phyloP scores from a whole-genome alignment of 768 basidiomycete species.

The Russula earlei region DNA sequence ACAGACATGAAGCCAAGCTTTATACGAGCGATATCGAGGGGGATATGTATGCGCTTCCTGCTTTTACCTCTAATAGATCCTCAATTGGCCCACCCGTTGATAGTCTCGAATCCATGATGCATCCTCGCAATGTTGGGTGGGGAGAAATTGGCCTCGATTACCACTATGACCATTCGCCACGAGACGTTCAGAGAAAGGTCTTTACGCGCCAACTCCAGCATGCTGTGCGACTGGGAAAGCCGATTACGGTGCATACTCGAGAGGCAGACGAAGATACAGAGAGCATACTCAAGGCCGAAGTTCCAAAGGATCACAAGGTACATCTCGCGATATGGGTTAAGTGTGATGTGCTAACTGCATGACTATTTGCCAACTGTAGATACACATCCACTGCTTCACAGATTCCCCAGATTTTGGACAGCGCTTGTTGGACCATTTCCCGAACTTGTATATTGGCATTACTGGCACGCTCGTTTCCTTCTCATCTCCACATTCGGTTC shows the following conservation, averaged over 20 bases:
- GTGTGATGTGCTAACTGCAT: no score
- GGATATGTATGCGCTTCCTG: constrained; percentile 42
- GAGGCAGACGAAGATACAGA: constrained; percentile 82
- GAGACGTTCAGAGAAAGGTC: constrained; percentile 54
- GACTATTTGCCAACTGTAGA: constrained; percentile 30
- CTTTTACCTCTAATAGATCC: not conserved
- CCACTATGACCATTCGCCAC: constrained; percentile 72
- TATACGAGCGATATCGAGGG: constrained; percentile 63
- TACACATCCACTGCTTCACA: constrained; percentile 86
- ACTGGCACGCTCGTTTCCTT: constrained; percentile 39
- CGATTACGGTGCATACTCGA: constrained; percentile 78
- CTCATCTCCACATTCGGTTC: not conserved
- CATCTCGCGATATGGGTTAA: no score
- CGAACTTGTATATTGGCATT: constrained; percentile 76
- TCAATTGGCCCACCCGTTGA: no score
- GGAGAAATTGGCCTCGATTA: constrained; percentile 87
- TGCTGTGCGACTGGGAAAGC: constrained; percentile 61
- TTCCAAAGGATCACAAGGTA: constrained; percentile 63
- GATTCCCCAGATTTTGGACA: constrained; percentile 68
- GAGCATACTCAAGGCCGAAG: constrained; percentile 62
- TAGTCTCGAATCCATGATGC: constrained; percentile 65
- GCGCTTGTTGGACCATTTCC: constrained; percentile 64
- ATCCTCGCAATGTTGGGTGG: constrained; percentile 79
- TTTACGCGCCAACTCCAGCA: constrained; percentile 59
- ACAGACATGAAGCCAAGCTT: constrained; percentile 58